Conservation (phyloP, 192 early-diverging fungal species). For the Glomus cerebriforme region DNA sequence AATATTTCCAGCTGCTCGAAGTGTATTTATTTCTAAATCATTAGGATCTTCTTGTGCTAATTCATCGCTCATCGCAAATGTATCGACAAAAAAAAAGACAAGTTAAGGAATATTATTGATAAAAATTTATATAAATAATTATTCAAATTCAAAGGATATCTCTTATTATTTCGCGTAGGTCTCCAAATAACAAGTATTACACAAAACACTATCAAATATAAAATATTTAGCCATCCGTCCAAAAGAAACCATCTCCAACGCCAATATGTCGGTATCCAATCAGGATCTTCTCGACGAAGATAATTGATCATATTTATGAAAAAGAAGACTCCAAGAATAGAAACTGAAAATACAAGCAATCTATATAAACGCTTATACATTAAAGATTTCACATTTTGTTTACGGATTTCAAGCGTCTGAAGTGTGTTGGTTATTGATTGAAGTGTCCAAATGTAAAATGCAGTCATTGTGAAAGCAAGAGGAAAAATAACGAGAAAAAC, state of each 20-base stretch:
- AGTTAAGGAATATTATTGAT: background rate
- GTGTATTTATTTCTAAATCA: slow-evolving; percentile 63
- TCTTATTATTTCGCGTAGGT: slow-evolving; percentile 85
- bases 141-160: slow-evolving; percentile 28
- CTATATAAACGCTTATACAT: slow-evolving; percentile 89
- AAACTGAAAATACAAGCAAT: slow-evolving; percentile 75
- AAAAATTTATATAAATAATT: background rate
- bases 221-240: slow-evolving; percentile 90
- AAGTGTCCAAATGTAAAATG: slow-evolving; percentile 95
- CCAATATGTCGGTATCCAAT: slow-evolving; percentile 81
- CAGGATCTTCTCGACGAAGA: slow-evolving; percentile 56
- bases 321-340: slow-evolving; percentile 77
- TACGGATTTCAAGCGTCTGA: slow-evolving; percentile 69
- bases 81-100: background rate
- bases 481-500: slow-evolving; percentile 85
- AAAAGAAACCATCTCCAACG: slow-evolving; percentile 87
- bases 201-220: slow-evolving; percentile 80
- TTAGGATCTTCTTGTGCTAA: slow-evolving; percentile 58
- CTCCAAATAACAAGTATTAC: slow-evolving; percentile 88
- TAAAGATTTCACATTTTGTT: slow-evolving; percentile 84
- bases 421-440: slow-evolving; percentile 80
- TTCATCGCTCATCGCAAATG: slow-evolving; percentile 31
- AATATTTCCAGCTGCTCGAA: slow-evolving; percentile 47
- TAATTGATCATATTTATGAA: slow-evolving; percentile 82
- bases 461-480: slow-evolving; percentile 84